These are phyloP conservation scores for Martensiomyces pterosporus DNA, from an alignment of 192 early-diverging fungal genomes.

Conservation along the genomic window DNA sequence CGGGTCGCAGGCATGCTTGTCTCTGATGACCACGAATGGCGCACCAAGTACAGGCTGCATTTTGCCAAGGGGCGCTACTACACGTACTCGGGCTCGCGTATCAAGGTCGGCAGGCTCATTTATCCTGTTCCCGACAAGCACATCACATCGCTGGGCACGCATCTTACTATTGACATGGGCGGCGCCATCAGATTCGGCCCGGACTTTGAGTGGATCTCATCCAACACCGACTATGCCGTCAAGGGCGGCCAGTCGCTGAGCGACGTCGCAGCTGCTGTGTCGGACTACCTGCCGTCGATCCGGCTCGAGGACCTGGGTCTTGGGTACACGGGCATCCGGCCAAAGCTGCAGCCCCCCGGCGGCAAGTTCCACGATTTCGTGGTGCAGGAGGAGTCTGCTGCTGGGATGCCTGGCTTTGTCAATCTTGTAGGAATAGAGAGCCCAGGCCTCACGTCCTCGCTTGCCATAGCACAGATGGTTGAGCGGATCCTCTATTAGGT, in stretches of 20 bases:
- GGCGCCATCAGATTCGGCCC: conserved; percentile 79
- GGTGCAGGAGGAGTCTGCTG: conserved; percentile 55
- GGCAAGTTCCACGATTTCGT: conserved; percentile 74
- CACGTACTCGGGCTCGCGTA: conserved; percentile 38
- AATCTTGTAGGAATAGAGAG: conserved; percentile 83
- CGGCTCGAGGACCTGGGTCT: conserved; percentile 54
- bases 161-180: conserved; percentile 74
- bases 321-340: conserved; percentile 80
- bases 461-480: conserved; percentile 65
- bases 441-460: conserved; percentile 75
- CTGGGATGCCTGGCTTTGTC: conserved; percentile 58
- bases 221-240: conserved; percentile 57
- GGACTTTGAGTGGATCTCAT: conserved; percentile 59
- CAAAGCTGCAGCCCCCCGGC: conserved; percentile 72
- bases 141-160: conserved; percentile 67
- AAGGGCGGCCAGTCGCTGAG: conserved; percentile 40
- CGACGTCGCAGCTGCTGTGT: conserved; percentile 53
- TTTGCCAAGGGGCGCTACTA: conserved; percentile 84
- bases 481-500: conserved; percentile 10
- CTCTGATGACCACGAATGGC: conserved; percentile 17
- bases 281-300: conserved; percentile 60
- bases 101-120: conserved; percentile 58
- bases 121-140: conserved; percentile 79
- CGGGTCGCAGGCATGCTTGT: conserved; percentile 53
- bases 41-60: conserved; percentile 53